phyloP scores from a whole-genome alignment of 2,329 filamentous ascomycete species.

The Coleophoma eucalyptorum region DNA sequence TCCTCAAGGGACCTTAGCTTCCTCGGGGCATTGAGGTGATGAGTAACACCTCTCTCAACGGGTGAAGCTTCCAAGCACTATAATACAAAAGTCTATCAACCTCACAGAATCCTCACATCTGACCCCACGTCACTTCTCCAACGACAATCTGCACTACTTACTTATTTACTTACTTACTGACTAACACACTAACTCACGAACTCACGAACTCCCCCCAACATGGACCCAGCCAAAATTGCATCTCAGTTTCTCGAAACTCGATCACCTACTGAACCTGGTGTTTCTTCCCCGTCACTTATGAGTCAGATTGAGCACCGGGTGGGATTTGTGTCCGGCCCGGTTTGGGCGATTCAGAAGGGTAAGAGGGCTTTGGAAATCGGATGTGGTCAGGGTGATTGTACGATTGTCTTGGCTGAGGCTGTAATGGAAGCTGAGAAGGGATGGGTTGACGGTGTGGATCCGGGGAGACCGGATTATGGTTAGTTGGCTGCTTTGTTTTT shows the following conservation, averaged over 20 bases:
- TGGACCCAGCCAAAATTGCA: not conserved
- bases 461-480: constrained; percentile 44
- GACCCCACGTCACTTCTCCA: too few species aligned
- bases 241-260: not conserved
- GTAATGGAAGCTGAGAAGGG: constrained; percentile 34
- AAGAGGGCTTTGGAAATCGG: constrained; percentile 48
- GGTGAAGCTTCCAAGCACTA: too few species aligned
- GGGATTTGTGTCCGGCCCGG: not conserved
- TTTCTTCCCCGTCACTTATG: not conserved
- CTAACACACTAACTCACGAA: too few species aligned
- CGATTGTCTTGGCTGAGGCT: constrained; percentile 45
- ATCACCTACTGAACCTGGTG: not conserved
- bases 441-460: constrained; percentile 48
- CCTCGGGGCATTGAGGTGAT: too few species aligned
- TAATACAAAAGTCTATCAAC: too few species aligned
- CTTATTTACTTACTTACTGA: too few species aligned
- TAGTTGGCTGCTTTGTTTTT: constrained; percentile 1
- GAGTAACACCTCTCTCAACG: too few species aligned
- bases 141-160: too few species aligned
- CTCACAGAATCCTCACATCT: too few species aligned
- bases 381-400: constrained; percentile 57
- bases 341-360: not conserved
- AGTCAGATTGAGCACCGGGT: not conserved
- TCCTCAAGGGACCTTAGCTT: too few species aligned
- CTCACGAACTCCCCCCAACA: too few species aligned